Conservation (phyloP, 208 protist species). For the Leptomonas pyrrhocoris region DNA sequence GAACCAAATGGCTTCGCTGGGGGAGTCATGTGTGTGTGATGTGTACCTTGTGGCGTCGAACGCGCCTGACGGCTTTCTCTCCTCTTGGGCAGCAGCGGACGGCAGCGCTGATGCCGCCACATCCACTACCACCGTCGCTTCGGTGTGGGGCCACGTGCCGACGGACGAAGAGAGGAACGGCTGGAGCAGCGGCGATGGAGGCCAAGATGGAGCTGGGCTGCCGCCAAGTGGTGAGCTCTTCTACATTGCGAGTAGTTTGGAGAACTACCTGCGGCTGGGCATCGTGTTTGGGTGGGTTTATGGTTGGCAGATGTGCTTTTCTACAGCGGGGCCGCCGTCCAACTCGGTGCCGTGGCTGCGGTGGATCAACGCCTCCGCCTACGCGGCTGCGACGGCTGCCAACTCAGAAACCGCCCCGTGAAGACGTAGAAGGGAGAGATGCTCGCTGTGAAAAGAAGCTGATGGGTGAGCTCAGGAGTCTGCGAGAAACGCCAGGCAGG, state of each 20-base stretch:
- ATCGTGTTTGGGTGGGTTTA: constrained; percentile 73
- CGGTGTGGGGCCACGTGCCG: constrained; percentile 31
- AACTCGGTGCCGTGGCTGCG: constrained; percentile 62
- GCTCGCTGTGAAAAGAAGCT: not conserved
- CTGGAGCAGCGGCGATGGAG: not conserved
- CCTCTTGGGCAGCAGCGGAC: not conserved
- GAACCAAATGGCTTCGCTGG: constrained; percentile 17
- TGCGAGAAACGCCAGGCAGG: too few species aligned
- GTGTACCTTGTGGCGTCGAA: constrained; percentile 25
- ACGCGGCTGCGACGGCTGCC: constrained; percentile 13
- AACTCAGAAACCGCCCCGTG: constrained; percentile 16
- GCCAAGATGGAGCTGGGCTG: not conserved
- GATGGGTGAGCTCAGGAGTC: not conserved
- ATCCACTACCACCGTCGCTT: not conserved
- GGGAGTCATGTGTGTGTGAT: constrained; percentile 26
- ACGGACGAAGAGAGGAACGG: not conserved
- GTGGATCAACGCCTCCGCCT: constrained; percentile 42
- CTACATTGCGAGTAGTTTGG: constrained; percentile 53
- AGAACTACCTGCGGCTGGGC: constrained; percentile 68
- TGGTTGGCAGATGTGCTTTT: constrained; percentile 81
- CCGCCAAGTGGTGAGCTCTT: constrained; percentile 50
- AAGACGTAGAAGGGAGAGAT: not conserved
- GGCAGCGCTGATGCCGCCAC: not conserved
- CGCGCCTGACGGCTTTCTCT: not conserved
- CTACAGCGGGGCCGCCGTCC: constrained; percentile 39